These are phyloP conservation scores for Sclerotinia sclerotiorum DNA, from an alignment of 2,329 filamentous ascomycete genomes.

Conservation along the genomic window DNA sequence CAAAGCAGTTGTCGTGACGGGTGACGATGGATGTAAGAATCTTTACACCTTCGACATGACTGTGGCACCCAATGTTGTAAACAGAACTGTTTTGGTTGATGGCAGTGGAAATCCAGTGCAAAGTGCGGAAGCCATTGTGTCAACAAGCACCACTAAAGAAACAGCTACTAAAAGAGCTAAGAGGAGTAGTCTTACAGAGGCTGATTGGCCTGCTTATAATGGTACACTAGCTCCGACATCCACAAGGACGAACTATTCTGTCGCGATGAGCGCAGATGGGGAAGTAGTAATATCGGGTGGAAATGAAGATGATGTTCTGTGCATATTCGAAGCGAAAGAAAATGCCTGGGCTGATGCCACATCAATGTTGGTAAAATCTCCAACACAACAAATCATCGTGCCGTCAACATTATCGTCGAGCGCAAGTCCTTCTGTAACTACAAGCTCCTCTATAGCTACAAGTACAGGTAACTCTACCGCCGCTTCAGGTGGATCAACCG, in stretches of 20 bases:
- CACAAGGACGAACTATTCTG: conserved; percentile 66
- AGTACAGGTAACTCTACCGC: conserved; percentile 39
- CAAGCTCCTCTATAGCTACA: conserved; percentile 32
- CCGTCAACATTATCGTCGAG: conserved; percentile 22
- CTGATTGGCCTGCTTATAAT: conserved; percentile 78
- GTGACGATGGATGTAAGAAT: conserved; percentile 74
- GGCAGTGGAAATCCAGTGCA: conserved; percentile 55
- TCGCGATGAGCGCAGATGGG: conserved; percentile 65
- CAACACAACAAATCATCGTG: conserved; percentile 26
- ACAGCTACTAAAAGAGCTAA: conserved; percentile 23
- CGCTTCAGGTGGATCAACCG: conserved; percentile 24
- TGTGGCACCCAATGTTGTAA: conserved; percentile 71
- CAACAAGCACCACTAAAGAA: conserved; percentile 20
- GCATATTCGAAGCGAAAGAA: conserved; percentile 71
- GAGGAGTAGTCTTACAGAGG: conserved; percentile 54
- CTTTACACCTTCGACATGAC: conserved; percentile 77
- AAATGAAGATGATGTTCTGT: conserved; percentile 58
- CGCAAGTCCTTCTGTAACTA: conserved; percentile 24
- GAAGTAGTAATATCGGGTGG: conserved; percentile 79
- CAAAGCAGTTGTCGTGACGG: conserved; percentile 65
- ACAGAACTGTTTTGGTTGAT: conserved; percentile 65
- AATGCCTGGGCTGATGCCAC: conserved; percentile 80
- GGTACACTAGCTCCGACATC: conserved; percentile 65
- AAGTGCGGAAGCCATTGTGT: conserved; percentile 47
- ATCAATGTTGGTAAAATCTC: conserved; percentile 33